Evolutionary conservation across 2,329 filamentous ascomycete genomes (phyloP).

Genomic region (Ophiostoma piceae): DNA sequence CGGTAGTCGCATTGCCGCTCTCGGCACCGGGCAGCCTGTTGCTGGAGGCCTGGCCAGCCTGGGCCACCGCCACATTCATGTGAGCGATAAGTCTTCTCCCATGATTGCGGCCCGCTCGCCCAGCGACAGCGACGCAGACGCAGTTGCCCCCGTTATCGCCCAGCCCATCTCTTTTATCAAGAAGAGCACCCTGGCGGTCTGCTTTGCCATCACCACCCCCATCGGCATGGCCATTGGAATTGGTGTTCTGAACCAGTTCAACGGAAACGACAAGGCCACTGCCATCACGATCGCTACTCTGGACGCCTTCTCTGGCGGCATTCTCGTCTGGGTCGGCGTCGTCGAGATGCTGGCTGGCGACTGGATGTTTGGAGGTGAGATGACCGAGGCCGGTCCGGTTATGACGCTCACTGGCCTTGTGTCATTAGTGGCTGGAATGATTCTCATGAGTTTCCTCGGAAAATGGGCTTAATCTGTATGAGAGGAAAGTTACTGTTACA

Average conservation of each 20-base stretch:
- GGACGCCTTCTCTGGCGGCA: neutral
- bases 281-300: neutral
- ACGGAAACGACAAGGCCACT: neutral
- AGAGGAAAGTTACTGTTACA: too few relatives aligned
- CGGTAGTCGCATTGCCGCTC: neutral
- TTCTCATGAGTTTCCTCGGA: neutral
- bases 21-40: neutral
- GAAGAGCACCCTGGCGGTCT: neutral
- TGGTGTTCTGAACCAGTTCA: constrained; percentile 6
- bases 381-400: neutral
- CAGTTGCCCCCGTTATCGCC: neutral
- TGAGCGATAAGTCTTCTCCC: neutral
- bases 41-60: neutral
- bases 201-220: neutral
- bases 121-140: neutral
- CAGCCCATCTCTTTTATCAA: neutral
- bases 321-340: constrained; percentile 10
- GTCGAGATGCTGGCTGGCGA: constrained; percentile 7
- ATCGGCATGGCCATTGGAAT: constrained; percentile 9
- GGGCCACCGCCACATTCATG: neutral
- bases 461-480: neutral
- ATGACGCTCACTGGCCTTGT: neutral
- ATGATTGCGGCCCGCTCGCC: neutral
- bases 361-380: neutral
- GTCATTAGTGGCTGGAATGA: neutral